phyloP scores from a whole-genome alignment of 2,329 filamentous ascomycete genomes.

The Exophiala dermatitidis region DNA sequence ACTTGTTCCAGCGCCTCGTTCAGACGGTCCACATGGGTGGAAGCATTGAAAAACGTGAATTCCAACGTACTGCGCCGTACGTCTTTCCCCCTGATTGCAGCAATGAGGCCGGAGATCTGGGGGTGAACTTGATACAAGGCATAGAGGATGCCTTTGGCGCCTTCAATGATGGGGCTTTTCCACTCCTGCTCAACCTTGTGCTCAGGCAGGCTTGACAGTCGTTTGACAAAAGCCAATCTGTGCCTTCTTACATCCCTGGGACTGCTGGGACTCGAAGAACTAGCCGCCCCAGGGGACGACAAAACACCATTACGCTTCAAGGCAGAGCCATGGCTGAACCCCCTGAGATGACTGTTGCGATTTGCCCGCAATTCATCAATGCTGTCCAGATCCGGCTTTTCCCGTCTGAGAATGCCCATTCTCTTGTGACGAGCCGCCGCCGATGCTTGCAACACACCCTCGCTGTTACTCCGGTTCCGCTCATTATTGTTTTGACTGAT shows the following conservation, averaged over 20 bases:
- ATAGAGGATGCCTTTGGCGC: slow-evolving; percentile 50
- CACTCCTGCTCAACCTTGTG: slow-evolving; percentile 44
- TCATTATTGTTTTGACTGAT: slow-evolving; percentile 54
- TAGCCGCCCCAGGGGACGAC: slow-evolving; percentile 29
- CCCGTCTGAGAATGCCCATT: slow-evolving; percentile 54
- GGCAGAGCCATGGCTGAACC: slow-evolving; percentile 52
- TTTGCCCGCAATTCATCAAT: slow-evolving; percentile 47
- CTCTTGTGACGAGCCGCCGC: slow-evolving; percentile 47
- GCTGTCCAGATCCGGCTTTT: slow-evolving; percentile 48
- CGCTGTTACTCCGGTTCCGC: slow-evolving; percentile 54
- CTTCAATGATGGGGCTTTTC: slow-evolving; percentile 47
- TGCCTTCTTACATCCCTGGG: slow-evolving; percentile 38
- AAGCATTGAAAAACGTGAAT: slow-evolving; percentile 50
- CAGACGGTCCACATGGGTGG: slow-evolving; percentile 50
- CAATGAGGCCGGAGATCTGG: slow-evolving; percentile 41
- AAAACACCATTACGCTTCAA: slow-evolving; percentile 34
- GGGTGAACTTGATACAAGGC: slow-evolving; percentile 47
- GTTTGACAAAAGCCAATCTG: slow-evolving; percentile 42
- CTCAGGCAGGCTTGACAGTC: slow-evolving; percentile 52
- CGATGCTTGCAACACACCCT: slow-evolving; percentile 48
- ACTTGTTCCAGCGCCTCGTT: slow-evolving; percentile 48
- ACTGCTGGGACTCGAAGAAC: slow-evolving; percentile 40
- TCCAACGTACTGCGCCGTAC: slow-evolving; percentile 47
- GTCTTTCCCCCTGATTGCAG: slow-evolving; percentile 40
- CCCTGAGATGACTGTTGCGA: slow-evolving; percentile 49